Base-by-base conservation (phyloP, 345 rosid genomes). In the Populus davidiana region DNA sequence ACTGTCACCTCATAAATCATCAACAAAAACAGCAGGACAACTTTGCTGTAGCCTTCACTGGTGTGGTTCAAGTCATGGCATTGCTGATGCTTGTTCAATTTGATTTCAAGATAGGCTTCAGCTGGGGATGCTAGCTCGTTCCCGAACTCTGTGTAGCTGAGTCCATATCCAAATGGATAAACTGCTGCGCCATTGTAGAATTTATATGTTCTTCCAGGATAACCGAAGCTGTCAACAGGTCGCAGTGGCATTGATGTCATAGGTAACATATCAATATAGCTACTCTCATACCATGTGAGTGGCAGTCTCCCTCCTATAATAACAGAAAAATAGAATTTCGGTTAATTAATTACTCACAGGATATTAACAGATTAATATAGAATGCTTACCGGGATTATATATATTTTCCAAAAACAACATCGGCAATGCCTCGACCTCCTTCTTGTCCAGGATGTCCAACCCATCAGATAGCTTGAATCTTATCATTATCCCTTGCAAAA, bases 361-460 rank as follows among this genome's bases (percentile, higher is more conserved):
- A 39, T 44, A 12, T 12, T 10, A 10, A 44, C 49, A 44, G 49
- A 64, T 6, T 10, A 23, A 10, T 27, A 14, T 25, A 69, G 39
- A 68, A n/a, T 17, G 6, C 52, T 41, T 69, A 90, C 91, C 89
- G 5, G 93, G 94, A 81, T 87, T 91, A 74, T 89, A 81, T 91
- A 74, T 89, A 81, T n/a, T 82, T 72, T 41, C 94, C 93, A 62
- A 83, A 90, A 39, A 89, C 72, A 74, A 86, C 82, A 73, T 90
- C 93, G 18, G 90, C 92, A 36, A 92, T 86, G 69, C 89, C 97
- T 1, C 6, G 83, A 6, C 92, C 94, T 7, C 97, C 97, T 73
- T 89, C 87, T 67, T 89, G 83, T 61, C 93, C 97, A 29, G 97
- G 93, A 56, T 85, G 86, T 44, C 91, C 91, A 7, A 85, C 94